phyloP scores from a whole-genome alignment of 2,329 filamentous ascomycete species.

The Tolypocladium amazonense region DNA sequence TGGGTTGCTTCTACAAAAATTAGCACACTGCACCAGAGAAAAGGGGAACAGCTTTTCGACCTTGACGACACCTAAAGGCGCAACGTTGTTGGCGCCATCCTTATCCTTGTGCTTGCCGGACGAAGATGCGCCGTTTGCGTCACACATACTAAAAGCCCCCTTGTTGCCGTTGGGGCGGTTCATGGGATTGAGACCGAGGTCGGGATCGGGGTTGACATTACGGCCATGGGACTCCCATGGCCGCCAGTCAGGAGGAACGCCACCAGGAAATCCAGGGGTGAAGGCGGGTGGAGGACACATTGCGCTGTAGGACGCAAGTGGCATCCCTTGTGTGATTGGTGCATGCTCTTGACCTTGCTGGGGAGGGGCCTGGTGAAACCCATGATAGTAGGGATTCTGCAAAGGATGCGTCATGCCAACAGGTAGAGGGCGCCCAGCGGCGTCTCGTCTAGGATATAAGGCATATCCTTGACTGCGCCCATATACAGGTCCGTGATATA shows the following conservation, averaged over 20 bases:
- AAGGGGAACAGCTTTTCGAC: background rate
- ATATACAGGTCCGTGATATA: conserved; percentile 47
- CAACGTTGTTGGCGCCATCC: conserved; percentile 18
- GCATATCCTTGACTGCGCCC: conserved; percentile 34
- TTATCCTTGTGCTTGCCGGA: conserved; percentile 12
- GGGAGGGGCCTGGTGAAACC: conserved; percentile 16
- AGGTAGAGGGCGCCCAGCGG: conserved; percentile 21
- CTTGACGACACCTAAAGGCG: conserved; percentile 9
- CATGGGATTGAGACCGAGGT: background rate
- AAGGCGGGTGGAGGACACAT: conserved; percentile 11
- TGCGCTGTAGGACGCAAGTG: conserved; percentile 10
- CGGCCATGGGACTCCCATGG: background rate
- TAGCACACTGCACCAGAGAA: background rate
- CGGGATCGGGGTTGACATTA: background rate
- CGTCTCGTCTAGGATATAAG: conserved; percentile 32
- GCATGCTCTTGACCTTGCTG: conserved; percentile 12
- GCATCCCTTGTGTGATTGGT: conserved; percentile 20
- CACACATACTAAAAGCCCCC: conserved; percentile 6
- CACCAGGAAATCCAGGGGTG: conserved; percentile 5
- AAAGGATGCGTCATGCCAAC: conserved; percentile 32
- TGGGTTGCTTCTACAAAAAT: conserved; percentile 4
- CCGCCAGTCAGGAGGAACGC: background rate
- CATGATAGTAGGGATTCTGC: conserved; percentile 31
- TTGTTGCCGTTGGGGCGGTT: background rate
- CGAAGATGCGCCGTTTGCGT: conserved; percentile 3